Base-by-base conservation (phyloP, 495 filamentous ascomycete genomes). In the Aspergillus steynii region DNA sequence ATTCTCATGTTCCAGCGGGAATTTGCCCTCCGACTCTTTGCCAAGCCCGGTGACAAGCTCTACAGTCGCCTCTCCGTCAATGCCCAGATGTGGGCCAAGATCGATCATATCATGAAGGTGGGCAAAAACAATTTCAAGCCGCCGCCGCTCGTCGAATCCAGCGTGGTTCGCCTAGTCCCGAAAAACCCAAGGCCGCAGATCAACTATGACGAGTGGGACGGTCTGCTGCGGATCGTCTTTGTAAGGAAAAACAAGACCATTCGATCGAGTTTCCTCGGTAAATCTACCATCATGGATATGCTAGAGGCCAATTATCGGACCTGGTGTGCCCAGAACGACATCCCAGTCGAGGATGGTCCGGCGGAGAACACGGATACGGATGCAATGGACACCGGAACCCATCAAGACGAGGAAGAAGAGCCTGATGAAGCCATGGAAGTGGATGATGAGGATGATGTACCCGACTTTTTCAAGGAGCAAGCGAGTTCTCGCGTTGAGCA, bases 71-170 rank as follows among this genome's bases (percentile, higher is more conserved):
- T 97, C 32, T 88, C 83, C 7, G 93, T 95, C 31, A 98, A 98
- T 64, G 92, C 90, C 28, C 95, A 97, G 71, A 96, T 97, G 84
- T 97, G 90, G 89, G 89, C 93, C 15, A 90, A 88, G 61, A 87
- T 93, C 46, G 86, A 86, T 50, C 92, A 96, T 69, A 88, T 96
- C 65, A 89, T 93, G 86, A 96, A 96, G 77, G 93, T 97, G 31
- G 92, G 92, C 32, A 88, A 88, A 64, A 93, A 94, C 74, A 98
- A 97, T 78, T 97, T 96, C 82, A 93, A 90, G 66, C 95, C 95
- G 1, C 93, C 94, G 25, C 94, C 94, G 9, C 83, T 89, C 68
- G 94, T 98, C 25, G 94, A 98, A 74, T 90, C 85, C 12, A 91
- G 86, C 59, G 92, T 93, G n/a, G 83, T 92, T 53, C 73, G 87